Percentiles rank a stretch among this genome's conserved stretches.
These are phyloP conservation scores for Candida freyschussii DNA, from an alignment of 1,139 yeast species.

Conservation along the genomic window DNA sequence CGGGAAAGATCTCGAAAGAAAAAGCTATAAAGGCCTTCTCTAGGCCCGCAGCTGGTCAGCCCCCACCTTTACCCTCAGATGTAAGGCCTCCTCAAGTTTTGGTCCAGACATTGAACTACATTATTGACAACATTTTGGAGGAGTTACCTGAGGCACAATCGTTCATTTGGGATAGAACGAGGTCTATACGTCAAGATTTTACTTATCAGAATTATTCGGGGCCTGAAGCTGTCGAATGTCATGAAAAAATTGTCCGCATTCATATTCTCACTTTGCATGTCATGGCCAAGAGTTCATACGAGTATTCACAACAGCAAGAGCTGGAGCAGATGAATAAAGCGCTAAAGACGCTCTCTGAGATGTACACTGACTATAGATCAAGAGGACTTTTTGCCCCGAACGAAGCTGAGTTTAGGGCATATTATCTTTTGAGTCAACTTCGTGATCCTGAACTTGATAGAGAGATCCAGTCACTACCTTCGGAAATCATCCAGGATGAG, in stretches of 20 bases:
- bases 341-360: conserved; percentile 81
- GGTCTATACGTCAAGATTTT: conserved; percentile 95
- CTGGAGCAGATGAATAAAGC: conserved; percentile 92
- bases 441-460: conserved; percentile 84
- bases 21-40: conserved; percentile 90
- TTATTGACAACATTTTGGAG: conserved; percentile 58
- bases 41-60: conserved; percentile 97
- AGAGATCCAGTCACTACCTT: conserved; percentile 67
- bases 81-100: conserved; percentile 88
- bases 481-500: conserved; percentile 45
- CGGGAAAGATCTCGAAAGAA: conserved; percentile 57
- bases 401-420: conserved; percentile 93
- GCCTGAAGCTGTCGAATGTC: conserved; percentile 89
- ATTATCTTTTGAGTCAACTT: conserved; percentile 72
- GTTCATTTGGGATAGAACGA: conserved; percentile 97
- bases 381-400: conserved; percentile 68
- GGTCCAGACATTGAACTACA: conserved; percentile 58
- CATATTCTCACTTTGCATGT: conserved; percentile 79
- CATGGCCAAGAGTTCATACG: conserved; percentile 75
- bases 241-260: conserved; percentile 85
- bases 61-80: conserved; percentile 96
- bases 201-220: conserved; percentile 94
- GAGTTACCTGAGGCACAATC: conserved; percentile 82
- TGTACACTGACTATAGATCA: conserved; percentile 74
- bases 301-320: conserved; percentile 92